Evolutionary conservation across 2,329 filamentous ascomycete species (phyloP).

Genomic region (Penicillium capsulatum): DNA sequence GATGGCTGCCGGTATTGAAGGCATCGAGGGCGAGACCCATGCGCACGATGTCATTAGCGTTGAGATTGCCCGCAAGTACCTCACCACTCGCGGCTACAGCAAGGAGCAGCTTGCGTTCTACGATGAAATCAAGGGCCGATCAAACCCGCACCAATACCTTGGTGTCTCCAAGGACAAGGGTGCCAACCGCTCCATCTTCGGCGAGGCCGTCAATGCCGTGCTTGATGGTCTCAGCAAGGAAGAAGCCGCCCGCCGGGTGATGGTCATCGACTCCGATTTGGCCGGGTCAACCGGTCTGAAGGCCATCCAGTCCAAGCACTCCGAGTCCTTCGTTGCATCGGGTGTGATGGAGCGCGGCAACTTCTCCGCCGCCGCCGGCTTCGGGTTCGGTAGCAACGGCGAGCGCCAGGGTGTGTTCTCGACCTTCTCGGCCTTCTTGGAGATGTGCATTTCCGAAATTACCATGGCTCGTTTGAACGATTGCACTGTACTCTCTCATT

Average conservation of each 20-base stretch:
- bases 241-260: conserved; percentile 35
- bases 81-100: conserved; percentile 36
- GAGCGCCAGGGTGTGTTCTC: conserved; percentile 39
- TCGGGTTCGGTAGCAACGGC: conserved; percentile 36
- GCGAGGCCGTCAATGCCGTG: conserved; percentile 37
- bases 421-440: conserved; percentile 41
- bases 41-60: conserved; percentile 41
- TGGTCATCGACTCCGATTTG: conserved; percentile 42
- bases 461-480: conserved; percentile 41
- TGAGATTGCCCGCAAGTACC: conserved; percentile 36
- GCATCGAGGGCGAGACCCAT: conserved; percentile 32
- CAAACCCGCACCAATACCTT: conserved; percentile 32
- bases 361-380: conserved; percentile 40
- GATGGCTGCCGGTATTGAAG: conserved; percentile 39
- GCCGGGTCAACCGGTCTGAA: conserved; percentile 41
- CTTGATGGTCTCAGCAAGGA: conserved; percentile 36
- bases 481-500: conserved; percentile 39
- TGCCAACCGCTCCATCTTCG: conserved; percentile 38
- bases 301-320: conserved; percentile 34
- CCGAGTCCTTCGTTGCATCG: conserved; percentile 38
- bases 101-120: conserved; percentile 33
- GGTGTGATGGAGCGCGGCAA: conserved; percentile 42
- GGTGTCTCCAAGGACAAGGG: conserved; percentile 37
- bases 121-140: conserved; percentile 30
- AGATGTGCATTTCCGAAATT: conserved; percentile 41